Evolutionary conservation across 2,329 filamentous ascomycete genomes (phyloP).

Genomic region (Fusarium poae): DNA sequence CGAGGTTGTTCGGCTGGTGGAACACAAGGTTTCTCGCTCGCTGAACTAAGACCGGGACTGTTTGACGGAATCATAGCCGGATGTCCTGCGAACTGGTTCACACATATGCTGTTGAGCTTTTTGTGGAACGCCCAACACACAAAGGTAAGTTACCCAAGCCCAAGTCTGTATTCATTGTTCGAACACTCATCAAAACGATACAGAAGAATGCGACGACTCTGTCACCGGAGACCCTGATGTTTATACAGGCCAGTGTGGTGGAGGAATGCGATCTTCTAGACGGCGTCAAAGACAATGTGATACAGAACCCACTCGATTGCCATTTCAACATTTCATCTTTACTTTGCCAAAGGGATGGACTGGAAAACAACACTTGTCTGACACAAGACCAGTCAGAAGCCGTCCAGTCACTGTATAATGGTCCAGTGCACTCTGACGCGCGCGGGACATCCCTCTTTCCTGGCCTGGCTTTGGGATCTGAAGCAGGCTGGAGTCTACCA

Average conservation of each 20-base stretch:
- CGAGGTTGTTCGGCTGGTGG: neutral
- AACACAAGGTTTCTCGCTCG: neutral
- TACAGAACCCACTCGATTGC: neutral
- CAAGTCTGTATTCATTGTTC: neutral
- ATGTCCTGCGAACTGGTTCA: neutral
- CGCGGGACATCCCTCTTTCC: neutral
- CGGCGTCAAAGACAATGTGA: neutral
- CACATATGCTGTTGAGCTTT: neutral
- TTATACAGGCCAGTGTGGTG: neutral
- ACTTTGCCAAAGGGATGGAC: neutral
- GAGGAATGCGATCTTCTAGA: neutral
- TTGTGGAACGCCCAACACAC: neutral
- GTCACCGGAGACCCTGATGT: neutral
- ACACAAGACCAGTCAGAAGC: neutral
- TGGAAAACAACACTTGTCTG: neutral
- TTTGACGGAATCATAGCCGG: neutral
- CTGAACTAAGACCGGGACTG: neutral
- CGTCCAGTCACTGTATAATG: neutral
- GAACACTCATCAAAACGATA: fast-evolving
- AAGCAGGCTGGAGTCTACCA: neutral
- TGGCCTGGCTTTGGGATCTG: neutral
- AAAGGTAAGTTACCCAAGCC: neutral
- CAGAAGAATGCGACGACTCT: neutral
- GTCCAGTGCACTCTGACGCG: neutral
- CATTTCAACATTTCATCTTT: neutral